These are phyloP conservation scores for Elsinoe batatas DNA, from an alignment of 2,329 filamentous ascomycete genomes.

Conservation along the genomic window DNA sequence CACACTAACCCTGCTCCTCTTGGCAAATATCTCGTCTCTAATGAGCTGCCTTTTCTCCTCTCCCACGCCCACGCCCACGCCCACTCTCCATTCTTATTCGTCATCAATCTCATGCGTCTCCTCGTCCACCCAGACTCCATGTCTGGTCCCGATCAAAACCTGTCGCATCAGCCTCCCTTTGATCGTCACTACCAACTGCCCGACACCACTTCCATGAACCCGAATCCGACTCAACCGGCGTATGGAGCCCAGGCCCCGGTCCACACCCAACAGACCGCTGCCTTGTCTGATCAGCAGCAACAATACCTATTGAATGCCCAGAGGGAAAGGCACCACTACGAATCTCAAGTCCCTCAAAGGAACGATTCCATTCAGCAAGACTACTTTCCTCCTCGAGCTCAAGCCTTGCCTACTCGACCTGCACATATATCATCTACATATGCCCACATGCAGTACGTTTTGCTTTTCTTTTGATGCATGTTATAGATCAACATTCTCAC, in stretches of 20 bases:
- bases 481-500: slow-evolving; percentile 5
- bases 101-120: slow-evolving; percentile 9
- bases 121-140: slow-evolving; percentile 7
- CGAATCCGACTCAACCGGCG: slow-evolving; percentile 4
- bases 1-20: slow-evolving; percentile 9
- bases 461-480: background rate
- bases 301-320: slow-evolving; percentile 8
- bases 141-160: slow-evolving; percentile 3
- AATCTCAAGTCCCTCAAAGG: background rate
- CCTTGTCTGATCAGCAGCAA: slow-evolving; percentile 10
- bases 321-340: slow-evolving; percentile 5
- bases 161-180: slow-evolving; percentile 8
- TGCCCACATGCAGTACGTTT: slow-evolving; percentile 8
- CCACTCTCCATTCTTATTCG: background rate
- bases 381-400: slow-evolving; percentile 8
- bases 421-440: slow-evolving; percentile 4
- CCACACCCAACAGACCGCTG: background rate
- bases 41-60: slow-evolving; percentile 2
- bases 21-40: background rate
- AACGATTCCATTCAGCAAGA: slow-evolving; percentile 8
- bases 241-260: background rate
- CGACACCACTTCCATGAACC: background rate
- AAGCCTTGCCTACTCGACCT: slow-evolving; percentile 7
- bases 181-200: slow-evolving; percentile 3
- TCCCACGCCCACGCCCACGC: background rate